These are phyloP conservation scores for Podila clonocystis DNA, from an alignment of 192 early-diverging fungal genomes.

Conservation along the genomic window DNA sequence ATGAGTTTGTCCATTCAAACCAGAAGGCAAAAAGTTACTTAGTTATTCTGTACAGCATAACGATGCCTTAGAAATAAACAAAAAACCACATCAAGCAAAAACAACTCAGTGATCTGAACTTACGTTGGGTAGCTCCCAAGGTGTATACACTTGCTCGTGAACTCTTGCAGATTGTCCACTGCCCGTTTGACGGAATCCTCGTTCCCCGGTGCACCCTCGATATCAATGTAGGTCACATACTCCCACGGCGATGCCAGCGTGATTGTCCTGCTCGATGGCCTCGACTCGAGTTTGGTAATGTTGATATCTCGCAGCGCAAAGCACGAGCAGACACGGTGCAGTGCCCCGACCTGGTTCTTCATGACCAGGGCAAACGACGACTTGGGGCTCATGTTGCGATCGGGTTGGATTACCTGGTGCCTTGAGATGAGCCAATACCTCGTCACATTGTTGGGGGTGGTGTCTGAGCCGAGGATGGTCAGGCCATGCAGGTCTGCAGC, in stretches of 20 bases:
- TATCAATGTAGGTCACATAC: slow-evolving; percentile 42
- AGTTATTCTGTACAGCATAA: too few relatives aligned
- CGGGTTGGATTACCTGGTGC: slow-evolving; percentile 32
- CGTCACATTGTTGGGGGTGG: slow-evolving; percentile 42
- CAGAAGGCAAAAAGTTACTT: too few relatives aligned
- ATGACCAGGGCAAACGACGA: slow-evolving; percentile 42
- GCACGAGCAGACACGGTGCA: slow-evolving; percentile 38
- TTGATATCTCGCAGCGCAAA: slow-evolving; percentile 47
- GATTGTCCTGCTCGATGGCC: slow-evolving; percentile 33
- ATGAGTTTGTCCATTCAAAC: too few relatives aligned
- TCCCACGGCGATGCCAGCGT: slow-evolving; percentile 39
- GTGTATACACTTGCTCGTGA: slow-evolving; percentile 42
- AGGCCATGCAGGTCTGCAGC: slow-evolving; percentile 27
- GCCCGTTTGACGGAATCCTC: slow-evolving; percentile 35
- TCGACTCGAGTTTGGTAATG: slow-evolving; percentile 41
- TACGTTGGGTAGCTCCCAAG: slow-evolving; percentile 47
- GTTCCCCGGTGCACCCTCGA: slow-evolving; percentile 40
- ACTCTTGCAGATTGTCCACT: slow-evolving; percentile 41
- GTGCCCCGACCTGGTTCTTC: slow-evolving; percentile 44
- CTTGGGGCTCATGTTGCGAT: slow-evolving; percentile 37
- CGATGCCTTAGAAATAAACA: background rate
- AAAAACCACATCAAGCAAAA: background rate
- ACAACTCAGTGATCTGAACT: background rate
- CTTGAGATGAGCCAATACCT: slow-evolving; percentile 46
- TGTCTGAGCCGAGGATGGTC: slow-evolving; percentile 37